Evolutionary conservation across 108 stramenopile species (phyloP), one percentile per base, ranked within the genome.

Genomic region (Pseudonitzschia delicatissima): DNA sequence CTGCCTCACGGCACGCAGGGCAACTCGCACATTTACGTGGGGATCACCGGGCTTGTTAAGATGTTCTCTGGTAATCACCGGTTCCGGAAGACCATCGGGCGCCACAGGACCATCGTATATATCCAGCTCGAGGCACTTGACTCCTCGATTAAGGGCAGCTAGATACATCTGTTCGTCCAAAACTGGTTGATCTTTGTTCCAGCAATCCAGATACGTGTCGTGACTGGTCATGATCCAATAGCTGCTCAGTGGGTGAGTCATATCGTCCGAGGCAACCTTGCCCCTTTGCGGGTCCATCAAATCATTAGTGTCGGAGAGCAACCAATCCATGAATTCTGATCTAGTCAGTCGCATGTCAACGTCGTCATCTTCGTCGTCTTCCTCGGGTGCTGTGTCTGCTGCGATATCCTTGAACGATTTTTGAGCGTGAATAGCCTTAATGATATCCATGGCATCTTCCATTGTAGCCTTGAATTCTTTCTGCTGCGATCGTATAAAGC

Each of bases 211-310:
- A 73, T 92, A 99, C 0, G 97, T 93, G 66, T 97, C 96, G 72
- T 99, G 97, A 67, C 89, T 82, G 8, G 89, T 86, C 58, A 90
- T 77, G 39, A 97, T 92, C 81, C 81, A 98, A 79, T 99, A 99
- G 60, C 90, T 72, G 45, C 64, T 77, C 40, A 99, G 78, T 15
- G 97, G 96, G 39, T 87, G 88, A 20, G 60, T 81, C 96, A 97
- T 96, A 71, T 96, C 92, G 40, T 87, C 77, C 37, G 49, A 34
- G 5, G 25, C 62, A 9, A 60, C 28, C 55, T 66, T 71, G 39
- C 71, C 77, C 42, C 60, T 71, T 45, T 58, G 57, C 3, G 90
- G 87, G 40, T 88, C 79, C 50, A 87, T 71, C 28, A 86, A 47
- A 73, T 87, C 86, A 57, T 92, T 92, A 29, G 69, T 47, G 49